A percentile compares a stretch with the other conserved stretches of the same genome.
Evolutionary conservation across 164 flowering plant genomes (phyloP).

Genomic region (Liriodendron chinense): DNA sequence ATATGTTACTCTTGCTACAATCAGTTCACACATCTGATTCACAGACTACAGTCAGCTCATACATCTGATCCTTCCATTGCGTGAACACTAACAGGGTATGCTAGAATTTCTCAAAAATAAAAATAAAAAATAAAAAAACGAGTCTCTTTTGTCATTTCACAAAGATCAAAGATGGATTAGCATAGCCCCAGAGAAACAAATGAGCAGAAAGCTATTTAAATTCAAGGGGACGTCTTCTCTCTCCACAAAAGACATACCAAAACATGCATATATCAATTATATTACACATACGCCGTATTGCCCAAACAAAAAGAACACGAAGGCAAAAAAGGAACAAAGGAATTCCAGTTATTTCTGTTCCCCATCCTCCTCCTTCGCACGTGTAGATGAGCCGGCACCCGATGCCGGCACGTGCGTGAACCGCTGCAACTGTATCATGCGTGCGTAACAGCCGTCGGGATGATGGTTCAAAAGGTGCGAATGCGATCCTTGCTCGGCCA

Average conservation of each 20-base stretch:
- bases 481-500: slow-evolving; percentile 92
- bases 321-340: not conserved
- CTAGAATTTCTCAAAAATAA: too few relatives aligned
- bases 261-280: not conserved
- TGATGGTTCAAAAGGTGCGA: slow-evolving; percentile 74
- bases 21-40: too few relatives aligned
- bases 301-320: not conserved
- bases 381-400: slow-evolving; percentile 49
- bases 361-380: slow-evolving; percentile 35
- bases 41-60: too few relatives aligned
- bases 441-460: slow-evolving; percentile 85
- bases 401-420: slow-evolving; percentile 44
- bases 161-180: too few relatives aligned
- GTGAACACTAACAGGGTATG: too few relatives aligned
- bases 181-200: not conserved
- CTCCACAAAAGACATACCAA: not conserved
- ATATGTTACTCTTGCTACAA: too few relatives aligned
- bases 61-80: too few relatives aligned
- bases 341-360: not conserved
- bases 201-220: not conserved
- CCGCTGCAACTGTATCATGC: slow-evolving; percentile 90
- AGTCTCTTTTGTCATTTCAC: not conserved
- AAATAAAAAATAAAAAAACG: not conserved
- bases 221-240: not conserved
- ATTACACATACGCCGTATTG: not conserved